Conservation (phyloP, 108 stramenopile genomes). For the Nitzschia palea region DNA sequence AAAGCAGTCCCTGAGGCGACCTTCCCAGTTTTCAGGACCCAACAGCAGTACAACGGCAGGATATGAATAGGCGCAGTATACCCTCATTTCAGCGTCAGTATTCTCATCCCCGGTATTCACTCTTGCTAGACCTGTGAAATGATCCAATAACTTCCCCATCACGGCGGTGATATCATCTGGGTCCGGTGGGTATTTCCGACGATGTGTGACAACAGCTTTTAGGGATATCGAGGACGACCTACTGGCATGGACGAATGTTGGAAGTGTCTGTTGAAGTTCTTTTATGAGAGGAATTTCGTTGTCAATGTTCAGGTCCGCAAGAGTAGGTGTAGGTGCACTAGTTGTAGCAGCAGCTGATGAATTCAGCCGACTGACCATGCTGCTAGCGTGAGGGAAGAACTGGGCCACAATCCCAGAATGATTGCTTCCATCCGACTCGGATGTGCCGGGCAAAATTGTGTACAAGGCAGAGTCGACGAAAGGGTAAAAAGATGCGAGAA, state of each 20-base stretch:
- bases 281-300: constrained; percentile 21
- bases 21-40: constrained; percentile 80
- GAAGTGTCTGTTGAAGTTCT: constrained; percentile 45
- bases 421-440: constrained; percentile 54
- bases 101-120: constrained; percentile 77
- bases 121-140: constrained; percentile 81
- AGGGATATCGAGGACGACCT: constrained; percentile 45
- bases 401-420: constrained; percentile 73
- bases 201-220: constrained; percentile 49
- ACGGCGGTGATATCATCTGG: constrained; percentile 64
- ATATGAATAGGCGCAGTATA: constrained; percentile 95
- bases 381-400: constrained; percentile 87
- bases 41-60: constrained; percentile 95
- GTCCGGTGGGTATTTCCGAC: constrained; percentile 48
- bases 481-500: constrained; percentile 86
- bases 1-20: constrained; percentile 79
- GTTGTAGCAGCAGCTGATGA: constrained; percentile 46
- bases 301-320: constrained; percentile 20
- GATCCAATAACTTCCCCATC: constrained; percentile 61
- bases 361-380: constrained; percentile 76
- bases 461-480: constrained; percentile 50
- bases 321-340: constrained; percentile 51
- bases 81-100: constrained; percentile 91
- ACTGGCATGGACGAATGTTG: constrained; percentile 38
- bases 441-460: constrained; percentile 40